A percentile compares a stretch with the other conserved stretches of the same genome.
Evolutionary conservation across 2,329 filamentous ascomycete species (phyloP).

Genomic region (Aspergillus candidus): DNA sequence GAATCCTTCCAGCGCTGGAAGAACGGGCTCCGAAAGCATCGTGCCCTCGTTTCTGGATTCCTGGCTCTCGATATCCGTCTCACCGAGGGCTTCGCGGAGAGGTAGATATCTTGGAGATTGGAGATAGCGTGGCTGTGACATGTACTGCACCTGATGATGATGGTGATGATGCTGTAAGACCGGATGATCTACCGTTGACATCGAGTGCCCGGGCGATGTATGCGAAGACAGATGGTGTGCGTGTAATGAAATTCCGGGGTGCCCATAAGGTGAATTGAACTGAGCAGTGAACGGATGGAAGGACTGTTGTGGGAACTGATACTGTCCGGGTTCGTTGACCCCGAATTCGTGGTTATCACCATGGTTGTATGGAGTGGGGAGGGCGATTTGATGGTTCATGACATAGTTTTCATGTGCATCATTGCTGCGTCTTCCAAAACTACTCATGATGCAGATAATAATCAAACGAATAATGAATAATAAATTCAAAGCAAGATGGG

Average conservation of each 20-base stretch:
- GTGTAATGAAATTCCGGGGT: constrained; percentile 25
- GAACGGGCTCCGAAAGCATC: constrained; percentile 41
- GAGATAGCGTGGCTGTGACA: constrained; percentile 27
- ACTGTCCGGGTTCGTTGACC: constrained; percentile 24
- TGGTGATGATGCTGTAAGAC: constrained; percentile 30
- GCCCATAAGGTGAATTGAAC: constrained; percentile 32
- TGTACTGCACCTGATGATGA: constrained; percentile 28
- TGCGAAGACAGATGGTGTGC: constrained; percentile 24
- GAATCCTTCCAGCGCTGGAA: constrained; percentile 40
- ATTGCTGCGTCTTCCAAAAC: constrained; percentile 33
- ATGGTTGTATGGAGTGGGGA: constrained; percentile 28
- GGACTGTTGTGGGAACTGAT: constrained; percentile 29
- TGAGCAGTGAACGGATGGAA: constrained; percentile 34
- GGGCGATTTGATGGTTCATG: constrained; percentile 28
- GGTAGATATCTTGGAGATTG: constrained; percentile 29
- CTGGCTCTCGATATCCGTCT: constrained; percentile 40
- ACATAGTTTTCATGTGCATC: constrained; percentile 32
- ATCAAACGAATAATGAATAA: too few species aligned
- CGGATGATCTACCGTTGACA: constrained; percentile 29
- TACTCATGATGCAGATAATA: constrained; percentile 27
- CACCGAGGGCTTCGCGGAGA: constrained; percentile 29
- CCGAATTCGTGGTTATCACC: constrained; percentile 26
- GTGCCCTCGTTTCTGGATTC: constrained; percentile 39
- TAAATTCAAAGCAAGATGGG: too few species aligned
- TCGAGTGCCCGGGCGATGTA: constrained; percentile 28